These are phyloP conservation scores for Chaetothyriales sp. DNA, from an alignment of 2,329 filamentous ascomycete species.

Conservation along the genomic window DNA sequence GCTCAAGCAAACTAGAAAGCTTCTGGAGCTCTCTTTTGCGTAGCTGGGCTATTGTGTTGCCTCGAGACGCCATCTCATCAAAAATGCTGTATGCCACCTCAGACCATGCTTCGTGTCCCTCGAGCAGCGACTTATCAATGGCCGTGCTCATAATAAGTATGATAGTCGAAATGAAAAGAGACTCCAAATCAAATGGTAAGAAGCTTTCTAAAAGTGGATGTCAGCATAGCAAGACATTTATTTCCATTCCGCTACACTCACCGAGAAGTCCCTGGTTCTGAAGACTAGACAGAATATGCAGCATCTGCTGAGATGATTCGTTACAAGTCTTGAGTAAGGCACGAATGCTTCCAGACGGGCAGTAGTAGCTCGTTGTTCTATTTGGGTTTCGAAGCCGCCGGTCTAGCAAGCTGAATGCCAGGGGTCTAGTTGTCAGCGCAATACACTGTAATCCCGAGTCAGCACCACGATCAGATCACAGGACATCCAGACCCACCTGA, in stretches of 20 bases:
- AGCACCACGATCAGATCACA: background rate
- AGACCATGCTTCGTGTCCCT: constrained; percentile 26
- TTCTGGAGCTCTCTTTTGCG: constrained; percentile 35
- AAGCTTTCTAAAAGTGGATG: constrained; percentile 29
- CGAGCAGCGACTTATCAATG: constrained; percentile 25
- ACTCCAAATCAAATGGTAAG: constrained; percentile 36
- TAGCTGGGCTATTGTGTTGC: constrained; percentile 35
- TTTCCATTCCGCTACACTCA: constrained; percentile 18
- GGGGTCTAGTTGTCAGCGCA: constrained; percentile 28
- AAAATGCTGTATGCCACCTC: constrained; percentile 33
- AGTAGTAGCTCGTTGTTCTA: constrained; percentile 20
- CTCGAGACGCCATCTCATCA: constrained; percentile 34
- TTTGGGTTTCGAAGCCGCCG: constrained; percentile 22
- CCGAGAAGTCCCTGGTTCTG: constrained; percentile 36
- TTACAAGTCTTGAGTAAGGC: constrained; percentile 30
- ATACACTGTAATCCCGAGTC: constrained; percentile 23
- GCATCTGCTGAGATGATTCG: constrained; percentile 32
- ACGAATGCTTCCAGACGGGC: constrained; percentile 26
- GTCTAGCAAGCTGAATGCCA: constrained; percentile 33
- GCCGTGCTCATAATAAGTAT: constrained; percentile 28
- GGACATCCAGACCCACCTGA: constrained; percentile 21
- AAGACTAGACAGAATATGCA: constrained; percentile 31
- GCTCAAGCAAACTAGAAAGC: constrained; percentile 28
- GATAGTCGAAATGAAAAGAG: constrained; percentile 32
- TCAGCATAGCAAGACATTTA: background rate